These are phyloP conservation scores for Naegleria lovaniensis DNA, from an alignment of 208 protist genomes.

Conservation along the genomic window DNA sequence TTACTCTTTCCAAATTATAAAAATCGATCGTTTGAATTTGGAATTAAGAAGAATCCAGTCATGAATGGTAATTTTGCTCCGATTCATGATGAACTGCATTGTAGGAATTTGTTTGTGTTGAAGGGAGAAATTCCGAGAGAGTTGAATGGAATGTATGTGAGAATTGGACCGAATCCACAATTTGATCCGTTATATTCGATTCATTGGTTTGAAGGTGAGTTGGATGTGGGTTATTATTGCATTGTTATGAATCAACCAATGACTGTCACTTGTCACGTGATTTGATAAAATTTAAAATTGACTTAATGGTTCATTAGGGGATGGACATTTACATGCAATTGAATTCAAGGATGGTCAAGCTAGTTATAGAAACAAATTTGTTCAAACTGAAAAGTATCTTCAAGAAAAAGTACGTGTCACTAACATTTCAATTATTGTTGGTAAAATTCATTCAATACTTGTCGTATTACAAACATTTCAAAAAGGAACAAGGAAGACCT, in stretches of 20 bases:
- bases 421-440: too few relatives aligned
- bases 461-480: too few relatives aligned
- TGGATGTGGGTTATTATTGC: too few relatives aligned
- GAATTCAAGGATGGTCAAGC: neutral
- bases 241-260: too few relatives aligned
- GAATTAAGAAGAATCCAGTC: slow-evolving; percentile 23
- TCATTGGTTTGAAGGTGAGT: slow-evolving; percentile 2
- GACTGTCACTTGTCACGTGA: too few relatives aligned
- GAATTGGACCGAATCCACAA: slow-evolving; percentile 34
- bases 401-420: neutral
- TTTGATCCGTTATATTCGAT: neutral
- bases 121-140: slow-evolving; percentile 3
- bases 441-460: too few relatives aligned
- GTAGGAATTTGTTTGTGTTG: neutral
- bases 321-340: slow-evolving; percentile 28
- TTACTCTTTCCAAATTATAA: neutral
- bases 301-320: too few relatives aligned
- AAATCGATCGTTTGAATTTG: neutral
- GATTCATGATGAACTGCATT: slow-evolving; percentile 18
- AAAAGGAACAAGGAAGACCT: neutral
- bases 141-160: slow-evolving; percentile 26
- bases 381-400: slow-evolving; percentile 27
- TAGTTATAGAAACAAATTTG: slow-evolving; percentile 25
- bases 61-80: slow-evolving; percentile 28
- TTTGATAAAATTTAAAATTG: too few relatives aligned